phyloP scores from a whole-genome alignment of 441 rosid species.

The Dalechampia spathulata region DNA sequence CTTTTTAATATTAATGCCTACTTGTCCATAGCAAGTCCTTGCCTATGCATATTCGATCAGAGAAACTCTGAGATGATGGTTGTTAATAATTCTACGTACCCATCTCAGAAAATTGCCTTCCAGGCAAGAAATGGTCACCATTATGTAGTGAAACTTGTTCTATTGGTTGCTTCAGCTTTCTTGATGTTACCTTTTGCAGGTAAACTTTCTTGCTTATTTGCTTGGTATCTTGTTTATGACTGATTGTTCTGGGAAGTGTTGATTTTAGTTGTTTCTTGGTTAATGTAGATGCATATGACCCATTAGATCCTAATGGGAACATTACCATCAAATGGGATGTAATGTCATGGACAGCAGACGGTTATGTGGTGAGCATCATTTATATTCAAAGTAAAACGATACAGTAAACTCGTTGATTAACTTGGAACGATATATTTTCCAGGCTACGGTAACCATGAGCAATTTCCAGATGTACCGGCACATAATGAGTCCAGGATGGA shows the following conservation, averaged over 20 bases:
- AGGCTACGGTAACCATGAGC: slow-evolving; percentile 76
- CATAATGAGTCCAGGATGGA: slow-evolving; percentile 84
- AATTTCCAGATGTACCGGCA: slow-evolving; percentile 83
- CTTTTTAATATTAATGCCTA: slow-evolving; percentile 17
- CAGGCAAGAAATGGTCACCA: slow-evolving; percentile 1
- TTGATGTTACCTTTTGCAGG: slow-evolving; percentile 38
- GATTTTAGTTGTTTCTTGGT: not conserved
- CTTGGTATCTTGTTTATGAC: not conserved
- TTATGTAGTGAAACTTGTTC: slow-evolving; percentile 16
- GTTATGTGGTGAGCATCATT: slow-evolving; percentile 57
- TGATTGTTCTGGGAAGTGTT: not conserved
- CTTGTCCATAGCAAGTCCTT: slow-evolving; percentile 10
- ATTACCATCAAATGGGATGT: slow-evolving; percentile 69
- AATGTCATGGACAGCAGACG: slow-evolving; percentile 71
- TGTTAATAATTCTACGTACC: not conserved
- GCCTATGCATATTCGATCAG: slow-evolving; percentile 6
- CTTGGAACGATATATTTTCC: not conserved
- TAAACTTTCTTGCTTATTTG: slow-evolving; percentile 14
- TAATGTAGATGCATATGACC: slow-evolving; percentile 50
- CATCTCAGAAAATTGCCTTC: slow-evolving; percentile 2
- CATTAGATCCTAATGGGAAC: slow-evolving; percentile 64
- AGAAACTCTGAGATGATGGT: slow-evolving; percentile 17
- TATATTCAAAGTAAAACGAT: too few species aligned
- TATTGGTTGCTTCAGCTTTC: slow-evolving; percentile 22
- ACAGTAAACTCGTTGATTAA: not conserved